These are phyloP conservation scores for Arxiozyma heterogenica DNA, from an alignment of 1,139 yeast genomes.

Conservation along the genomic window DNA sequence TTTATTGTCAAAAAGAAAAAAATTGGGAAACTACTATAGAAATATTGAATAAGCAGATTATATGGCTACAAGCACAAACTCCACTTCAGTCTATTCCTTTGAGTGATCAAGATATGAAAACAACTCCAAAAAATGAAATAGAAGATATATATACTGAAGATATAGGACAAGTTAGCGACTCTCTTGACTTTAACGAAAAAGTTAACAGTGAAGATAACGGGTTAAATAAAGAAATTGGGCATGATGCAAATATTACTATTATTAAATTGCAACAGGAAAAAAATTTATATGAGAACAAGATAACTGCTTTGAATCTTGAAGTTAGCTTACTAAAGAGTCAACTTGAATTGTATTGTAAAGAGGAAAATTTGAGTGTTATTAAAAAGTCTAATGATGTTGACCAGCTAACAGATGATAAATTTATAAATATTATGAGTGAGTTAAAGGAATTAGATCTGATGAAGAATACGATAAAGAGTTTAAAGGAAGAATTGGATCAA, in stretches of 20 bases:
- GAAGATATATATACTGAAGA: not conserved
- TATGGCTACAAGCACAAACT: not conserved
- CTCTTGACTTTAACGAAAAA: constrained; percentile 18
- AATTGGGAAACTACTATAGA: not conserved
- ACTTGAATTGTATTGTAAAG: not conserved
- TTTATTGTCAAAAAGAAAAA: not conserved
- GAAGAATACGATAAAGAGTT: constrained; percentile 36
- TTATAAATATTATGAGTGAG: not conserved
- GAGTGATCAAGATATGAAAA: not conserved
- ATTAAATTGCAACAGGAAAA: not conserved
- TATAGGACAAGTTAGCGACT: not conserved
- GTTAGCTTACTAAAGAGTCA: not conserved
- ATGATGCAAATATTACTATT: not conserved
- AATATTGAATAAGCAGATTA: not conserved
- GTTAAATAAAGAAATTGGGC: not conserved
- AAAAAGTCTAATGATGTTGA: not conserved
- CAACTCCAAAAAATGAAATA: not conserved
- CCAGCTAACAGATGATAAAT: not conserved
- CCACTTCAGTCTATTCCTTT: too few species aligned
- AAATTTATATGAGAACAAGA: constrained; percentile 1
- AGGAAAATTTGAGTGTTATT: not conserved
- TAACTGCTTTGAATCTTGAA: not conserved
- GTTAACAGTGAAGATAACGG: not conserved
- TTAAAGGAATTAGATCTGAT: constrained; percentile 22
- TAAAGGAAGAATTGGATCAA: constrained; percentile 20